Base-by-base conservation (phyloP, 371 early-diverging fungal species). In the Mucor velutinosus region DNA sequence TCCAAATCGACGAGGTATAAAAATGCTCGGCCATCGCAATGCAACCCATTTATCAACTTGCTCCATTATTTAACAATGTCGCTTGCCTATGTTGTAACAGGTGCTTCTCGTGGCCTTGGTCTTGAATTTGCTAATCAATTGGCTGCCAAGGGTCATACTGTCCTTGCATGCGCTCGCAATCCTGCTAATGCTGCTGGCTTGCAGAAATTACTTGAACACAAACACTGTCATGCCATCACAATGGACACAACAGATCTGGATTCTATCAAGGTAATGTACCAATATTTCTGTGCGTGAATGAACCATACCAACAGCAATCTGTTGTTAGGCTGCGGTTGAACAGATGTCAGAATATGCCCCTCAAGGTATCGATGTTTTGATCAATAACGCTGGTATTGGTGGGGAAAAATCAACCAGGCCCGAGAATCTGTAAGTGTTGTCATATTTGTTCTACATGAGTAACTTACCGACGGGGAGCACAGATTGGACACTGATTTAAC, bases 91-190 rank as follows among this genome's bases (percentile, higher is more conserved):
- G 47, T 62, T n/a, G 51, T 61, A 10, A 82, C 82, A 76, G n/a
- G n/a, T n/a, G n/a, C n/a, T n/a, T n/a, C n/a, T n/a, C n/a, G n/a
- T 23, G 78, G 78, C 37, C 64, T 82, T 62, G 82, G 82, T n/a
- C 67, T 76, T 27, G 82, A 82, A 69, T 77, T 82, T 12, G 76
- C 78, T 4, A 76, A 67, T 35, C 82, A 82, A 60, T 49, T 82
- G 1, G 43, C 68, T 14, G 60, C 41, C 0, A 62, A 66, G 29
- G 78, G 78, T 19, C 56, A 82, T 39, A 77, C 57, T 7, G 73
- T 79, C 0, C 69, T 79, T 62, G 82, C 82, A 10, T 71, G 73
- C 55, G 78, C 73, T 45, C 76, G 80, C 61, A 69, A 73, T 5
- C 78, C 80, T 39, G 67, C 67, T 5, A 51, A 17, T 7, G 62